Evolutionary conservation across 257 asterid genomes (phyloP).

Genomic region (Gardenia jasminoides): DNA sequence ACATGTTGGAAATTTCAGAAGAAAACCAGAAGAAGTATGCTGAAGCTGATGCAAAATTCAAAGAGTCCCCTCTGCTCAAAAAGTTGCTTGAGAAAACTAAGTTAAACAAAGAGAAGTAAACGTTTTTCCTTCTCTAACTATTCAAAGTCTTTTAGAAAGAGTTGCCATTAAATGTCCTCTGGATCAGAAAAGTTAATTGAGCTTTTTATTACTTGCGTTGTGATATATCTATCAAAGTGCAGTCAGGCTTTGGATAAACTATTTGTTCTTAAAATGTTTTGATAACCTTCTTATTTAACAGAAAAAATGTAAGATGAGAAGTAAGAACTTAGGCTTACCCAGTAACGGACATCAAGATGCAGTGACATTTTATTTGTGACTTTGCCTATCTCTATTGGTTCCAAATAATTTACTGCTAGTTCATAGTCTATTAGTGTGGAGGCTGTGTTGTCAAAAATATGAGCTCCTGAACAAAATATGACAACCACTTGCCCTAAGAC

Average conservation of each 20-base stretch:
- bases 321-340: neutral
- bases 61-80: constrained; percentile 77
- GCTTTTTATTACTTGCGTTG: neutral
- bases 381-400: neutral
- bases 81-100: constrained; percentile 75
- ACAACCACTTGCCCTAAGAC: neutral
- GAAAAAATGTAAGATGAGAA: neutral
- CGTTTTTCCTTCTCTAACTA: constrained; percentile 10
- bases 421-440: neutral
- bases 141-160: neutral
- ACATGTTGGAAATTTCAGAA: constrained; percentile 40
- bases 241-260: neutral
- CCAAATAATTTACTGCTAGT: neutral
- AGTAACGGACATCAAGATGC: too few species aligned
- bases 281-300: neutral
- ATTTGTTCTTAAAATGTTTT: neutral
- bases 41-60: constrained; percentile 83
- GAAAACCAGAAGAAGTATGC: constrained; percentile 88
- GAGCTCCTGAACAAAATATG: neutral
- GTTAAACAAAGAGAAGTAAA: constrained; percentile 81
- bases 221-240: neutral
- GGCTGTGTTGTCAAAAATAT: neutral
- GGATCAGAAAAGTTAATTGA: neutral
- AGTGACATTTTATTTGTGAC: neutral
- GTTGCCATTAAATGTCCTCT: neutral